Base-by-base conservation (phyloP, 2,329 filamentous ascomycete species). In the Paraphaeosphaeria minitans region DNA sequence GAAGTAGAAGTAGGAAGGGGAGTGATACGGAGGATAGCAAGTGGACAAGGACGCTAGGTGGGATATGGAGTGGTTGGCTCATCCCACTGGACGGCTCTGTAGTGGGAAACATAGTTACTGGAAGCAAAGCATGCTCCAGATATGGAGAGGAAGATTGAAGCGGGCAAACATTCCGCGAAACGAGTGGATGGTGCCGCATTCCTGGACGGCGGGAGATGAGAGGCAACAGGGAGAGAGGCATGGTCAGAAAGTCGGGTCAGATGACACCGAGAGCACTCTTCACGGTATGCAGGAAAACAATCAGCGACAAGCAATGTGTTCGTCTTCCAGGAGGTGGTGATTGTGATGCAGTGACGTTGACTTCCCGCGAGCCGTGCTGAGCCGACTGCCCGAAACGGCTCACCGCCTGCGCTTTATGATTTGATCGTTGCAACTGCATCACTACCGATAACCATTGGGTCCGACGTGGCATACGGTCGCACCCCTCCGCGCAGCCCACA, bases 391-490 rank as follows among this genome's bases (percentile, higher is more conserved):
- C 14, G 24, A 27, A 27, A 41, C 49, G 50, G 47, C 66, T 69
- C 63, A 68, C 66, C 67, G 67, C 66, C 63, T 67, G 61, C 68
- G 66, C 60, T 63, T 69, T 69, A 39, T 63, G 65, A 60, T 64
- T 65, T 63, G 66, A 61, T 61, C 48, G 58, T 63, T 65, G 65
- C 59, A 62, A 60, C 64, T 62, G 54, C 60, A 64, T 63, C 61
- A 62, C 51, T 43, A 62, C 51, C 58, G 52, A 62, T 53, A 67
- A 58, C 48, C 63, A 75, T 75, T 75, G 72, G 72, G 58, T 62
- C 64, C 66, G 66, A 71, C 69, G 70, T 70, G 69, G 70, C 67
- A 67, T 58, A 60, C 62, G 65, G 71, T 69, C 69, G 66, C 53
- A 72, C 67, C 57, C 55, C 57, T 64, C 55, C 61, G 55, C 61